A percentile compares a stretch with the other conserved stretches of the same genome.
phyloP scores from a whole-genome alignment of 1,139 yeast genomes.

The Sugiyamaella neomexicana region DNA sequence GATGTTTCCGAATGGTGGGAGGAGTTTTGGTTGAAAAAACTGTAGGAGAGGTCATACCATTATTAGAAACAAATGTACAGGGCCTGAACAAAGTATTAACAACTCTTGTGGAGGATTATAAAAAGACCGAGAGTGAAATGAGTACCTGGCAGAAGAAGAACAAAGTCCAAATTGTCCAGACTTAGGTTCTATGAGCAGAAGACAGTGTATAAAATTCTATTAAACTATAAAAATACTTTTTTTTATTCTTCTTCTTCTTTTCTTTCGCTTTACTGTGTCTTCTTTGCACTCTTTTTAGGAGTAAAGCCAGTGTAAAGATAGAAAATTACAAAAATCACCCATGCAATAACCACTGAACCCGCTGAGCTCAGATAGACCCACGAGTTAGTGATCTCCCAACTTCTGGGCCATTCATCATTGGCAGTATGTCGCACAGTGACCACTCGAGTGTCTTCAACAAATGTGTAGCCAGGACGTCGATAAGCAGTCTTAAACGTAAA shows the following conservation, averaged over 20 bases:
- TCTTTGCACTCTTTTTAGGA: constrained; percentile 14
- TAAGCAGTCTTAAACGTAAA: constrained; percentile 83
- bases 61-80: constrained; percentile 59
- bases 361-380: constrained; percentile 87
- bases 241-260: not conserved
- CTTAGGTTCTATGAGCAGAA: constrained; percentile 12
- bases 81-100: constrained; percentile 42
- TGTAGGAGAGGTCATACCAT: constrained; percentile 71
- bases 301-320: constrained; percentile 49
- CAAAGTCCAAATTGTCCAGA: constrained; percentile 45
- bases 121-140: constrained; percentile 41
- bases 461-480: constrained; percentile 75
- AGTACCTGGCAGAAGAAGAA: constrained; percentile 45
- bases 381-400: constrained; percentile 90
- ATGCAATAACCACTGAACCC: constrained; percentile 64
- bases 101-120: constrained; percentile 40
- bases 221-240: too few relatives aligned
- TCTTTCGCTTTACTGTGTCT: constrained; percentile 4
- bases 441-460: constrained; percentile 61
- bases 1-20: constrained; percentile 92
- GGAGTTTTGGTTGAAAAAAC: constrained; percentile 85
- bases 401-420: constrained; percentile 90
- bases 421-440: constrained; percentile 93
- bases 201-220: too few relatives aligned
- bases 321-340: constrained; percentile 71